These are phyloP conservation scores for Ilyonectria mors-panacis DNA, from an alignment of 2,329 filamentous ascomycete species.

Conservation along the genomic window DNA sequence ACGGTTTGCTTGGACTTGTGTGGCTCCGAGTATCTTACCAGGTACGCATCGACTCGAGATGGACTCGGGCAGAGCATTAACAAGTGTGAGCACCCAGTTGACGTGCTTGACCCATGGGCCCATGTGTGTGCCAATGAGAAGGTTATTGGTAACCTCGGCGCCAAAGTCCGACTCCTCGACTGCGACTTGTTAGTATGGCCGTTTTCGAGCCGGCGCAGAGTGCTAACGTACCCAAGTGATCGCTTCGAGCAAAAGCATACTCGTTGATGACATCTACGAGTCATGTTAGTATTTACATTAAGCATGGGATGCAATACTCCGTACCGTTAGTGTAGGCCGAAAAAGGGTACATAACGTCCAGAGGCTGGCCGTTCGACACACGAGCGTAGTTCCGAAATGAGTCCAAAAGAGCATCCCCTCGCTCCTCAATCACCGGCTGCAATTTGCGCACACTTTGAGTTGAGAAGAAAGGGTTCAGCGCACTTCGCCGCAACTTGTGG, in stretches of 20 bases:
- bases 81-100: slow-evolving; percentile 53
- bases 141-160: slow-evolving; percentile 53
- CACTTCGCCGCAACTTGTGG: slow-evolving; percentile 52
- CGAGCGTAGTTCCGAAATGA: slow-evolving; percentile 50
- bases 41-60: slow-evolving; percentile 54
- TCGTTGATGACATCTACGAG: slow-evolving; percentile 57
- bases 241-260: slow-evolving; percentile 56
- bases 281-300: slow-evolving; percentile 1
- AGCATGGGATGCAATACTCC: background rate
- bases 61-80: slow-evolving; percentile 54
- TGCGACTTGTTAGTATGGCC: slow-evolving; percentile 29
- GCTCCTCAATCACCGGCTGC: slow-evolving; percentile 55
- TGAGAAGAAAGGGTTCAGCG: slow-evolving; percentile 57
- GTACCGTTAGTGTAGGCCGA: slow-evolving; percentile 58
- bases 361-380: slow-evolving; percentile 44
- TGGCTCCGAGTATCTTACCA: slow-evolving; percentile 33
- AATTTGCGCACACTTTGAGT: slow-evolving; percentile 56
- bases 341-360: slow-evolving; percentile 56
- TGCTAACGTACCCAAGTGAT: slow-evolving; percentile 48
- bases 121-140: slow-evolving; percentile 56
- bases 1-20: background rate
- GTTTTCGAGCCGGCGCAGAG: background rate
- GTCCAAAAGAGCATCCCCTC: slow-evolving; percentile 52
- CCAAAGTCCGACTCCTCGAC: slow-evolving; percentile 55
- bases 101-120: slow-evolving; percentile 56